These are phyloP conservation scores for Tetrahymena thermophila DNA, from an alignment of 73 alveolate genomes.

Conservation along the genomic window DNA sequence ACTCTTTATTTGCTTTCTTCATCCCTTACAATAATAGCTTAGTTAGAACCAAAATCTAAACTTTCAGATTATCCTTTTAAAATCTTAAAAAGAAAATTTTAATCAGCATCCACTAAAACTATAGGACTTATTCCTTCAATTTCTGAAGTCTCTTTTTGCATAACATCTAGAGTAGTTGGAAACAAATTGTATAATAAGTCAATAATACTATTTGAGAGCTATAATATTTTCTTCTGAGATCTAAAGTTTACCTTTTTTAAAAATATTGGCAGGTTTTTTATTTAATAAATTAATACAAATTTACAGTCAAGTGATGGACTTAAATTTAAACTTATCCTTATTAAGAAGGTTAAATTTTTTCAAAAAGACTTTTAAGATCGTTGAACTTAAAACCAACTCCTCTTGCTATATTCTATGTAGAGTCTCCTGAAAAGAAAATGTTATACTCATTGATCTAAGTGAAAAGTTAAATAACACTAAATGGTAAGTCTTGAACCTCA, in stretches of 20 bases:
- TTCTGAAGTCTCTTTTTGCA: conserved; percentile 60
- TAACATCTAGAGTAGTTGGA: conserved; percentile 75
- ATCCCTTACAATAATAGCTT: conserved; percentile 75
- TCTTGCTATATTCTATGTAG: conserved; percentile 85
- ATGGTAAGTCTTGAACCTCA: conserved; percentile 81
- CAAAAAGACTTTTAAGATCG: conserved; percentile 57
- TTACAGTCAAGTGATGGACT: background rate
- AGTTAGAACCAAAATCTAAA: conserved; percentile 72
- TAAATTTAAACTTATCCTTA: background rate
- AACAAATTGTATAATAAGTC: conserved; percentile 59
- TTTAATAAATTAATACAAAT: background rate
- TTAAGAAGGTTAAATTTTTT: background rate
- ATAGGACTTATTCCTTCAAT: conserved; percentile 73
- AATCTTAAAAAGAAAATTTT: conserved; percentile 13
- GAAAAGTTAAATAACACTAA: conserved; percentile 49
- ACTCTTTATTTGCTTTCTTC: conserved; percentile 54
- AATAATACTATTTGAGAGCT: conserved; percentile 68
- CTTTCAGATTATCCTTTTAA: conserved; percentile 18
- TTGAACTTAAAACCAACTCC: conserved; percentile 85
- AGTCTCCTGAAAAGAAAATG: conserved; percentile 83
- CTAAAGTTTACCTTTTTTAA: conserved; percentile 52
- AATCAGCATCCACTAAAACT: conserved; percentile 16
- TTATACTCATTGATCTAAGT: conserved; percentile 53
- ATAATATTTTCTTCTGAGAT: conserved; percentile 70
- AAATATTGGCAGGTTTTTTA: too few relatives aligned